These are phyloP conservation scores for Cyamopsis tetragonoloba DNA, from an alignment of 306 rosid genomes.

Conservation along the genomic window DNA sequence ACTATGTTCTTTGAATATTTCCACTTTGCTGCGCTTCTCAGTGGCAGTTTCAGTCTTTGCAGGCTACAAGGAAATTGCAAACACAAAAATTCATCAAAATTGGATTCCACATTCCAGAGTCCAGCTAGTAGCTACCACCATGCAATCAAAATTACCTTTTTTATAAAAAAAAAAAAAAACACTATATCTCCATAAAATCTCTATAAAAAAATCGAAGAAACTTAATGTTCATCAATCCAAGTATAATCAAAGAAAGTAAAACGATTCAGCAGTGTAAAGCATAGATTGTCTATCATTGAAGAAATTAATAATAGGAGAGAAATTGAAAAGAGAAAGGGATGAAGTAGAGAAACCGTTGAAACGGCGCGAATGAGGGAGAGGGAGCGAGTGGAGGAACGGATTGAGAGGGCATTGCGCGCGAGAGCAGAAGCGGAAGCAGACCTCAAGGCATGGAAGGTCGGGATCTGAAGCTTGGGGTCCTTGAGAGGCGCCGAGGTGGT, in stretches of 20 bases:
- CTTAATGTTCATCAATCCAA: neutral
- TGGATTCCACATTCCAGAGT: neutral
- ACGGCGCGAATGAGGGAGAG: conserved; percentile 59
- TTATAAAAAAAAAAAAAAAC: neutral
- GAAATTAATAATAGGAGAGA: neutral
- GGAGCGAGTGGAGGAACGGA: conserved; percentile 42
- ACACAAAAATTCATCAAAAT: neutral
- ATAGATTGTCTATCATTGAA: neutral
- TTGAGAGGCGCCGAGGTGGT: conserved; percentile 42
- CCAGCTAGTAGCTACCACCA: neutral
- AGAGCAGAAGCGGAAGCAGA: conserved; percentile 45
- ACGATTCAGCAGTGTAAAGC: no score
- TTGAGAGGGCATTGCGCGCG: conserved; percentile 35
- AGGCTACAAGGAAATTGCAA: conserved; percentile 44
- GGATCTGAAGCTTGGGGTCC: conserved; percentile 62
- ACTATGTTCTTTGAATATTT: conserved; percentile 89
- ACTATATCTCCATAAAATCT: neutral
- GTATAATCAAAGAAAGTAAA: no score
- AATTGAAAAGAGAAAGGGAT: neutral
- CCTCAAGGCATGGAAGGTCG: conserved; percentile 52
- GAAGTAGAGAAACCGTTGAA: conserved; percentile 49
- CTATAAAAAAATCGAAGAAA: no score
- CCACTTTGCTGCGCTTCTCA: conserved; percentile 95
- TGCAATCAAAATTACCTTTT: neutral
- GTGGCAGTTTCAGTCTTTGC: conserved; percentile 50